Evolutionary conservation across 2,329 filamentous ascomycete genomes (phyloP), one percentile per base, ranked within the genome.

Genomic region (Fusarium haematococcum): DNA sequence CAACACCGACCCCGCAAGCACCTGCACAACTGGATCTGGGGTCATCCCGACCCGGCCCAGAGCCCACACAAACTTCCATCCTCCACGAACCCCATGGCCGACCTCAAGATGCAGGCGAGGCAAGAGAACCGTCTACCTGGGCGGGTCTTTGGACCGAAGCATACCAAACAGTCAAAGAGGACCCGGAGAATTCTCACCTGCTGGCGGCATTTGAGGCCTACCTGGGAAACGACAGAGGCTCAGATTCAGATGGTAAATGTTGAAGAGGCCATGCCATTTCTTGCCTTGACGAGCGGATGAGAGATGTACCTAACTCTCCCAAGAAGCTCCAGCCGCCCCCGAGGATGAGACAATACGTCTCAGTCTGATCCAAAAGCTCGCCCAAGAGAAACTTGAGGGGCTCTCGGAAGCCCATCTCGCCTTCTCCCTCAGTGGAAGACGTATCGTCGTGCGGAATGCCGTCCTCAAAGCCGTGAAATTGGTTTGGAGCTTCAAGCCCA

Each of bases 401-500:
- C 32, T 57, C 5, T 14, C 54, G 2, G 54, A 57, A 6, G 32
- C 54, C 9, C 54, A 25, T 6, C 14, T 57, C 7, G 50, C 62
- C 20, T 57, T 67, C 11, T 41, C 30, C 6, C 11, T 66, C 4
- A 11, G 32, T 4, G 37, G 41, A 27, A 57, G 20, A 27, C 45
- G 27, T 5, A 43, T 70, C 16, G 35, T 62, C 11, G 63, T 70
- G n/a, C 27, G 68, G 27, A 41, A 70, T 8, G 30, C 16, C 4
- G 33, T 68, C 10, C 25, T 56, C 5, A 64, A 68, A 35, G 59
- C 59, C 2, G 32, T 56, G 13, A 23, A 68, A n/a, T 35, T 57
- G 4, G 58, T 65, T n/a, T 45, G 50, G n/a, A 14, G 18, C 1
- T 65, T 70, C n/a, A 71, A 71, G 14, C 33, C 50, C 3, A 41